Conservation (phyloP, 345 rosid genomes). For the Eutrema heterophyllum region DNA sequence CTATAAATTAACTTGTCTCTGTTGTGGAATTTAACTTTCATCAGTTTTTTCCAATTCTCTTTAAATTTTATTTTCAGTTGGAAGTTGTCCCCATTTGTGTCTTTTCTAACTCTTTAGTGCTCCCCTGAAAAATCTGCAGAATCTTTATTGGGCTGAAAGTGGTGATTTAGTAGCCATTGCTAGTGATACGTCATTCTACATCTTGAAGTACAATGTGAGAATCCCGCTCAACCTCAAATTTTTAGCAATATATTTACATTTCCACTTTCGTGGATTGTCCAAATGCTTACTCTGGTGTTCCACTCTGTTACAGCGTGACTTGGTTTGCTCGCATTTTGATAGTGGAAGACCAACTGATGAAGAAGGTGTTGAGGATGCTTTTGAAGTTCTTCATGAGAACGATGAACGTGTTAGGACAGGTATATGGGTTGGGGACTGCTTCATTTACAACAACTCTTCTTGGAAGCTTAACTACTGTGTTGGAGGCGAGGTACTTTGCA, state of each 20-base stretch:
- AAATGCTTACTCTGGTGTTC: conserved; percentile 6
- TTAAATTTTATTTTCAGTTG: neutral
- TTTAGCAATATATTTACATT: neutral
- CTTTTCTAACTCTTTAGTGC: conserved; percentile 12
- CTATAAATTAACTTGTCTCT: neutral
- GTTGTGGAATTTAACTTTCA: conserved; percentile 1
- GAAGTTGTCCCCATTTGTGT: conserved; percentile 3
- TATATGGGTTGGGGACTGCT: conserved; percentile 99
- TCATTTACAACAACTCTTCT: conserved; percentile 92
- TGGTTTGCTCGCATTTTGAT: conserved; percentile 81
- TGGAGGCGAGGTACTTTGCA: conserved; percentile 90
- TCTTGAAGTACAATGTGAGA: conserved; percentile 85
- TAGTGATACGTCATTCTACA: conserved; percentile 92
- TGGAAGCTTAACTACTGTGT: conserved; percentile 99
- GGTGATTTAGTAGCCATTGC: conserved; percentile 98
- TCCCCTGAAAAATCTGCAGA: conserved; percentile 44
- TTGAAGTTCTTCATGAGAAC: conserved; percentile 95
- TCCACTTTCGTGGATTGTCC: neutral
- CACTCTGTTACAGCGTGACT: conserved; percentile 64
- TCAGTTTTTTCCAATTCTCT: neutral
- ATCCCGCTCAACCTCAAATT: neutral
- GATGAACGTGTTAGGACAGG: conserved; percentile 99
- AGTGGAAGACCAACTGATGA: conserved; percentile 88
- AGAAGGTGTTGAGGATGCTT: conserved; percentile 98
- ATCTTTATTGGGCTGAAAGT: conserved; percentile 98